Percentiles rank a stretch among this genome's conserved stretches.
Evolutionary conservation across 257 asterid species (phyloP).

Genomic region (Capsicum rhomboideum): DNA sequence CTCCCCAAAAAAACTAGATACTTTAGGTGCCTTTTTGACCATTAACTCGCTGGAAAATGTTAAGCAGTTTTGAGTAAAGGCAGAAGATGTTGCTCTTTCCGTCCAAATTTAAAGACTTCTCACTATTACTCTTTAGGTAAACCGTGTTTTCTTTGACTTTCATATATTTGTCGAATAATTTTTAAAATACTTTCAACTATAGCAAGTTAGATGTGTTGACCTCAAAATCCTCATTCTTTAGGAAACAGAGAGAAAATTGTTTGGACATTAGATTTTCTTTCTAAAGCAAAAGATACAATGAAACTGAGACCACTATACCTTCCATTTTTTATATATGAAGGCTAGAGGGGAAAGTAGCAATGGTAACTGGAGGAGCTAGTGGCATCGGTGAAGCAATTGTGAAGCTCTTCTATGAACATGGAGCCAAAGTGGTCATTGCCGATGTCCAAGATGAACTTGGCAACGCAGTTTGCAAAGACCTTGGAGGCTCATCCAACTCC

Average conservation of each 20-base stretch:
- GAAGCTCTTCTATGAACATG: slow-evolving; percentile 36
- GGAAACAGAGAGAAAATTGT: too few relatives aligned
- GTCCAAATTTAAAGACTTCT: background rate
- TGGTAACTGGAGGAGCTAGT: slow-evolving; percentile 54
- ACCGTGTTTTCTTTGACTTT: background rate
- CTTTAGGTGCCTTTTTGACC: too few relatives aligned
- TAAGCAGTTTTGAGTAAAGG: background rate
- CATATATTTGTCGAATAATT: background rate
- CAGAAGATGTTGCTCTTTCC: background rate
- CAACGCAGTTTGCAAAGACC: slow-evolving; percentile 11
- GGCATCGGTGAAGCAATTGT: slow-evolving; percentile 56
- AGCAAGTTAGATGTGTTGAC: too few relatives aligned
- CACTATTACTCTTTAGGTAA: background rate
- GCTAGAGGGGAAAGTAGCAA: slow-evolving; percentile 58
- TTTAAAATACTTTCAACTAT: background rate
- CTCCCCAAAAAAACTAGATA: too few relatives aligned
- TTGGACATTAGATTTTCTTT: background rate
- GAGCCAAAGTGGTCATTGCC: slow-evolving; percentile 50
- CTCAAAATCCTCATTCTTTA: too few relatives aligned
- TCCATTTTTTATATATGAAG: slow-evolving; percentile 8
- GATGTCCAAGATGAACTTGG: slow-evolving; percentile 47
- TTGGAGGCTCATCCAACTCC: slow-evolving; percentile 23
- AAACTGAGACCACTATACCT: background rate
- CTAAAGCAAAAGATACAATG: background rate
- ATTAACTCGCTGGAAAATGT: background rate